Evolutionary conservation across 345 rosid species (phyloP).

Genomic region (Lepidium sativum): DNA sequence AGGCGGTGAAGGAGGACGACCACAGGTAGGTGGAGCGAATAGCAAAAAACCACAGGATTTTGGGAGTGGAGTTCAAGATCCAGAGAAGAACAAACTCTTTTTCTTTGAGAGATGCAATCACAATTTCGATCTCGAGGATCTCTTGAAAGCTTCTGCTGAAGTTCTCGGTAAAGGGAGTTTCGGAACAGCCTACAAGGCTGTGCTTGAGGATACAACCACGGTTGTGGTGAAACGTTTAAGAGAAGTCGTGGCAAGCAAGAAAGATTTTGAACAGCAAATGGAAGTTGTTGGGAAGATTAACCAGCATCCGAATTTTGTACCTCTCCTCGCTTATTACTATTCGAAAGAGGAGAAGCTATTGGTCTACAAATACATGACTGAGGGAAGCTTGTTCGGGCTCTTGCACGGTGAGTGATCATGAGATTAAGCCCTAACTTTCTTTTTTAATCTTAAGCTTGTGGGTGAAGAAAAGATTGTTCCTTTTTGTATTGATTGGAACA

Average conservation of each 20-base stretch:
- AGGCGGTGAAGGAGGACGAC: slow-evolving; percentile 23
- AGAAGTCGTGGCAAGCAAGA: slow-evolving; percentile 64
- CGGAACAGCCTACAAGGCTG: slow-evolving; percentile 76
- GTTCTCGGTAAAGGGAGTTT: slow-evolving; percentile 84
- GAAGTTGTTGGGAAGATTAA: slow-evolving; percentile 51
- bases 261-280: slow-evolving; percentile 78
- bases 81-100: slow-evolving; percentile 73
- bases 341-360: slow-evolving; percentile 68
- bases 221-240: slow-evolving; percentile 76
- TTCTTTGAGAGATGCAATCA: slow-evolving; percentile 62
- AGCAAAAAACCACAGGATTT: slow-evolving; percentile 53
- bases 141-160: slow-evolving; percentile 84
- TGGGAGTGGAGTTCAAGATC: slow-evolving; percentile 82
- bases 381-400: slow-evolving; percentile 57
- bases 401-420: slow-evolving; percentile 42
- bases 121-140: slow-evolving; percentile 70
- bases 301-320: slow-evolving; percentile 49
- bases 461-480: neutral
- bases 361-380: slow-evolving; percentile 51
- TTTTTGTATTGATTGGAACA: slow-evolving; percentile 6
- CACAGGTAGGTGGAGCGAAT: slow-evolving; percentile 31
- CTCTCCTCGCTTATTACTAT: slow-evolving; percentile 59
- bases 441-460: neutral
- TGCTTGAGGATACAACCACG: slow-evolving; percentile 64
- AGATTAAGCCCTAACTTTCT: neutral